A percentile compares a stretch with the other conserved stretches of the same genome.
Conservation (phyloP, 768 basidiomycete species). For the Amanita pallidorosea region DNA sequence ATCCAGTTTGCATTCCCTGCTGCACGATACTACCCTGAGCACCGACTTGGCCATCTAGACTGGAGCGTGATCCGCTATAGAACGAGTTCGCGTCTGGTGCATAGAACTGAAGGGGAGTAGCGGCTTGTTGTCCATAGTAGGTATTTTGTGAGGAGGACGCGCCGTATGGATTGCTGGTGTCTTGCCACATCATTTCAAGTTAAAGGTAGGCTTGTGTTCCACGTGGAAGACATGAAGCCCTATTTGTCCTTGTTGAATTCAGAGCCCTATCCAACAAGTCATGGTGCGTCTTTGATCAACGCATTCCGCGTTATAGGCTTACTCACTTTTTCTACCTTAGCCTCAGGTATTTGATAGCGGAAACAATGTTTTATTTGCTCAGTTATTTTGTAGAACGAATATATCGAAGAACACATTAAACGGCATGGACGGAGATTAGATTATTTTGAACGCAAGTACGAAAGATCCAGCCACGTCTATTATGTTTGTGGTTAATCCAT, state of each 20-base stretch:
- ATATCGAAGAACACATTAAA: conserved; percentile 98
- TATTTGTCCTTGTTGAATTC: conserved; percentile 21
- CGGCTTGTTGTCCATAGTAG: conserved; percentile 40
- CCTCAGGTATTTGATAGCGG: conserved; percentile 44
- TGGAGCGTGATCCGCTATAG: conserved; percentile 62
- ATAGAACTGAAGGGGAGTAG: conserved; percentile 68
- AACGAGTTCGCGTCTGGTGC: conserved; percentile 41
- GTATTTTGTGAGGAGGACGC: conserved; percentile 50
- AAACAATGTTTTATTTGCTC: neutral
- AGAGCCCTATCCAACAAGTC: conserved; percentile 14
- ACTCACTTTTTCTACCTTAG: conserved; percentile 23
- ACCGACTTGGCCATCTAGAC: conserved; percentile 58
- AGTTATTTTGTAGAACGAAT: conserved; percentile 67
- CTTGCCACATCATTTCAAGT: conserved; percentile 60
- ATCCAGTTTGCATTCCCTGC: conserved; percentile 34
- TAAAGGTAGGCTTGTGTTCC: conserved; percentile 10
- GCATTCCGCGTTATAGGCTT: conserved; percentile 4
- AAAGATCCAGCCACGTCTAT: conserved; percentile 8
- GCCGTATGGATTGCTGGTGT: conserved; percentile 44
- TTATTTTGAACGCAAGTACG: conserved; percentile 90
- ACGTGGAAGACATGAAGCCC: conserved; percentile 18
- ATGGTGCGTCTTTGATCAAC: conserved; percentile 24
- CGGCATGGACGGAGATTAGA: conserved; percentile 94
- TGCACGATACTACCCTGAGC: conserved; percentile 44
- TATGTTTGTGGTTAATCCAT: neutral